phyloP scores from a whole-genome alignment of 148 eudicot genomes.

The Linanthus parryae region DNA sequence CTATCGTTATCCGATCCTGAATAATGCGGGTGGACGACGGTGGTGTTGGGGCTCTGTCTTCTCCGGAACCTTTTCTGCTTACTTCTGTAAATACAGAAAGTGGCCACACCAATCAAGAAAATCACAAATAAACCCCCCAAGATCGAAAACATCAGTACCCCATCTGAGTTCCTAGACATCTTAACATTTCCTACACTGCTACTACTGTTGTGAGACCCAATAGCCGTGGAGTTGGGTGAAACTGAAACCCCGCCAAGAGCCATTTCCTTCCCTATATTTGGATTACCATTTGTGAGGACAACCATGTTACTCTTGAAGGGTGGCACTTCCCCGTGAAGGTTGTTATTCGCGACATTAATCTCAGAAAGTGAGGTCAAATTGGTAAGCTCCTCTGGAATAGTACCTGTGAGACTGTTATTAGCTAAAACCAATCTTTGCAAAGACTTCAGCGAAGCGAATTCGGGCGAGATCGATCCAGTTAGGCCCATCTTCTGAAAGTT shows the following conservation, averaged over 20 bases:
- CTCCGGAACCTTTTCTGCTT: conserved; percentile 55
- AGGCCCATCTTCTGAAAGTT: conserved; percentile 37
- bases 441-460: conserved; percentile 34
- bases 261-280: conserved; percentile 32
- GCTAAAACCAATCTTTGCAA: conserved; percentile 38
- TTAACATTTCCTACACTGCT: conserved; percentile 12
- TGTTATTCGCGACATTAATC: conserved; percentile 52
- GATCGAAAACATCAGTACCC: conserved; percentile 39
- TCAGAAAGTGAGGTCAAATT: conserved; percentile 33
- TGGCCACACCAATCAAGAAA: conserved; percentile 39
- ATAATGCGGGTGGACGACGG: conserved; percentile 79
- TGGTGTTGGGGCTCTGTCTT: conserved; percentile 82
- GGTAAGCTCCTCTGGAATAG: conserved; percentile 46
- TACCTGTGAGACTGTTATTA: conserved; percentile 49
- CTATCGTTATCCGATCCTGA: conserved; percentile 82
- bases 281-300: conserved; percentile 37
- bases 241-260: conserved; percentile 14
- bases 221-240: conserved; percentile 19
- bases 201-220: conserved; percentile 16
- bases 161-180: conserved; percentile 44
- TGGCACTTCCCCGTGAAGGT: conserved; percentile 43
- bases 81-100: conserved; percentile 56
- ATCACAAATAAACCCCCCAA: conserved; percentile 49
- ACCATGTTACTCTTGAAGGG: conserved; percentile 25
- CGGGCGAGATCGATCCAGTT: conserved; percentile 48